These are phyloP conservation scores for Hymenoscyphus infarciens DNA, from an alignment of 2,329 filamentous ascomycete genomes.

Conservation along the genomic window DNA sequence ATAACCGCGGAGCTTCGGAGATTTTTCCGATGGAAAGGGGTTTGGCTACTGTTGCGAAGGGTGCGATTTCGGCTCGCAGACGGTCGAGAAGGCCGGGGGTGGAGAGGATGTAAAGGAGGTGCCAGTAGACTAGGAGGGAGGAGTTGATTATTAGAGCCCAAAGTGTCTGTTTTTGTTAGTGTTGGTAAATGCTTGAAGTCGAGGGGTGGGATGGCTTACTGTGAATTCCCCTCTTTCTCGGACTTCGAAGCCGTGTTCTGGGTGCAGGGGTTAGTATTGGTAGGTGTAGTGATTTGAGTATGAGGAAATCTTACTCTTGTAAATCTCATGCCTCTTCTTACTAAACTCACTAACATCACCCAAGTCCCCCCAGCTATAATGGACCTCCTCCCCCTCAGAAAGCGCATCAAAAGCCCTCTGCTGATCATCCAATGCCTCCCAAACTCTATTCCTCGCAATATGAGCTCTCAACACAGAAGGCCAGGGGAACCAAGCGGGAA, in stretches of 20 bases:
- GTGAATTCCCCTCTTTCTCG: constrained; percentile 43
- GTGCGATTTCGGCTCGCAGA: constrained; percentile 44
- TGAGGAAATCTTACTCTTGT: constrained; percentile 33
- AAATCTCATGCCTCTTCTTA: constrained; percentile 40
- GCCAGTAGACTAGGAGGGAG: constrained; percentile 50
- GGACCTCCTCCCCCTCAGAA: constrained; percentile 40
- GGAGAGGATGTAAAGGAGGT: constrained; percentile 44
- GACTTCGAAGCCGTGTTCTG: constrained; percentile 37
- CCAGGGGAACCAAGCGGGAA: constrained; percentile 53
- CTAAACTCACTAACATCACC: constrained; percentile 46
- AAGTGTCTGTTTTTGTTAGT: constrained; percentile 37
- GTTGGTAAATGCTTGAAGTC: background rate
- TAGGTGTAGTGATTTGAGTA: no score
- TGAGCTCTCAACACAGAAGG: constrained; percentile 48
- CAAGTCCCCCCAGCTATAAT: constrained; percentile 43
- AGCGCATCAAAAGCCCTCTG: constrained; percentile 42
- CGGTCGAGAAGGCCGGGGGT: constrained; percentile 39
- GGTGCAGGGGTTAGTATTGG: constrained; percentile 15
- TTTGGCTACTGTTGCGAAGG: constrained; percentile 39
- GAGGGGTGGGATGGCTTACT: constrained; percentile 20
- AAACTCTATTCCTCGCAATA: constrained; percentile 42
- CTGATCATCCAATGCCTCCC: constrained; percentile 40
- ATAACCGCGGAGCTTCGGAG: constrained; percentile 37
- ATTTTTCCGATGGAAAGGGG: constrained; percentile 30
- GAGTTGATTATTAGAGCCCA: constrained; percentile 54